These are phyloP conservation scores for Beverwykella pulmonaria DNA, from an alignment of 495 filamentous ascomycete genomes.

Conservation along the genomic window DNA sequence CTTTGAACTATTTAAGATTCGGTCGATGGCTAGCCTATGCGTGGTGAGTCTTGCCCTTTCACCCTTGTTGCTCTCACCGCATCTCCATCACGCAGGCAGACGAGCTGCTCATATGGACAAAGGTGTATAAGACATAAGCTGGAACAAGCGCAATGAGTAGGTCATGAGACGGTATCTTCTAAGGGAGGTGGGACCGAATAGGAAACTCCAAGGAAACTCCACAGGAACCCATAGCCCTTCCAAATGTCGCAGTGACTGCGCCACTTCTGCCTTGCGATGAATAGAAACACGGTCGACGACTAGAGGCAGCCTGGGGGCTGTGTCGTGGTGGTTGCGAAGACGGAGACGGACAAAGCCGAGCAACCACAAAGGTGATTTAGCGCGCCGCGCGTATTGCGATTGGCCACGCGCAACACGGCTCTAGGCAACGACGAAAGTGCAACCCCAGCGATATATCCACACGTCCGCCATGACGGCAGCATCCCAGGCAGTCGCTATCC, in stretches of 20 bases:
- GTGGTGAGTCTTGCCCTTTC: too few species aligned
- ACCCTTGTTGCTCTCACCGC: too few species aligned
- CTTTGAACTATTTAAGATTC: too few species aligned
- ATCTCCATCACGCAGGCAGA: background rate
- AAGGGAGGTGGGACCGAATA: background rate
- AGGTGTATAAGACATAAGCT: background rate
- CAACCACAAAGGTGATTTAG: background rate
- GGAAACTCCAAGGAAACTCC: background rate
- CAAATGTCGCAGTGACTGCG: background rate
- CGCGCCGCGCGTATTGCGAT: background rate
- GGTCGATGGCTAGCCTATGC: too few species aligned
- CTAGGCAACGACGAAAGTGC: slow-evolving; percentile 30
- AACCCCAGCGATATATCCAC: slow-evolving; percentile 23
- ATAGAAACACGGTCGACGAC: background rate
- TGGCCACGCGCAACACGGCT: background rate
- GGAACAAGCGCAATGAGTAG: background rate
- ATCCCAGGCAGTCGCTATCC: slow-evolving; percentile 24
- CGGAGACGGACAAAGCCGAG: background rate
- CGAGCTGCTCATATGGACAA: background rate
- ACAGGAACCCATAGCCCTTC: background rate
- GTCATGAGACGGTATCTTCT: background rate
- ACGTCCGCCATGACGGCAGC: slow-evolving; percentile 21
- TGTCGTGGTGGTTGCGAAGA: background rate
- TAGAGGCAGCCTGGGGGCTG: background rate
- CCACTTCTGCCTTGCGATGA: slow-evolving; percentile 2